Evolutionary conservation across 2,329 filamentous ascomycete genomes (phyloP), one percentile per base, ranked within the genome.

Genomic region (Diaporthe vaccinii): DNA sequence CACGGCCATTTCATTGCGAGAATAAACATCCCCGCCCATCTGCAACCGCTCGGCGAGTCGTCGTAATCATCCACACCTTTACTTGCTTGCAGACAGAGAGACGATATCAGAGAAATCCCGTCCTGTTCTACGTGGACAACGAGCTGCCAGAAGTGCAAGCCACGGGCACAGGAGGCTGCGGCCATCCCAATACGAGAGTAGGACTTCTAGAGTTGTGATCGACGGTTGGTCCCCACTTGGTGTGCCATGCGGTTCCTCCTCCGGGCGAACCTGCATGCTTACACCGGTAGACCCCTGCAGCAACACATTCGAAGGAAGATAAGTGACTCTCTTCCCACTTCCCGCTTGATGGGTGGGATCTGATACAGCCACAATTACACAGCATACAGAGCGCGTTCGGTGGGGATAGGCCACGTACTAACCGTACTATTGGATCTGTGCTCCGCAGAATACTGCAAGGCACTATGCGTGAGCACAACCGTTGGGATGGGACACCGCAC

Each of bases 241-340:
- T 41, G 36, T 44, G 36, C n/a, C 36, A 25, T 61, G 58, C 58
- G 7, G 36, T 41, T 61, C 22, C 7, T 36, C 17, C 28, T 34
- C 34, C 58, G n/a, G 58, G 25, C 34, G 58, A 61, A 61, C 58
- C 58, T 61, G 58, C 58, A 61, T 41, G 58, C 22, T 17, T 20
- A 4, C 36, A 61, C 36, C 34, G 14, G 22, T 12, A 41, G 15
- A 4, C 2, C 58, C 58, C 17, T 61, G 58, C 58, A 25, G 25
- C 22, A 61, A 61, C 58, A 25, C 34, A 0, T 41, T 61, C 36
- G 22, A 41, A 17, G 2, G 17, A 25, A 7, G 15, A 41, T 25
- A 61, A 41, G 9, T 41, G 34, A 17, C 14, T 41, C 2, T 61
- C 17, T 41, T 61, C 58, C 36, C 58, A 61, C 36, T 15, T 22